These are phyloP conservation scores for Lojkania enalia DNA, from an alignment of 2,329 filamentous ascomycete genomes.

Conservation along the genomic window DNA sequence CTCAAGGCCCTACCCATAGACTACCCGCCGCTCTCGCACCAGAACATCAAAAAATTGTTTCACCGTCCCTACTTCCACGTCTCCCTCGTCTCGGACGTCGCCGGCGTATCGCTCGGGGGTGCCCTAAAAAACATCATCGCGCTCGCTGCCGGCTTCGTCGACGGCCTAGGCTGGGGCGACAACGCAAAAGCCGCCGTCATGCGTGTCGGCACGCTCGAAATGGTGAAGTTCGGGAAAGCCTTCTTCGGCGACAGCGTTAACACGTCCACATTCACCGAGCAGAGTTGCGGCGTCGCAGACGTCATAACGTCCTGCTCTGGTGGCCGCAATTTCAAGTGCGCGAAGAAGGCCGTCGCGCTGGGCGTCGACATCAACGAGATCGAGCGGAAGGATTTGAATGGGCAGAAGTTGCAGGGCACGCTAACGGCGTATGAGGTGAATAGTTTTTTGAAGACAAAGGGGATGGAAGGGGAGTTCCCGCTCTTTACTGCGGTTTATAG, in stretches of 20 bases:
- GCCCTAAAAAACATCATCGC: constrained; percentile 98
- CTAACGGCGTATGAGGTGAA: constrained; percentile 91
- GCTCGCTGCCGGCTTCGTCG: constrained; percentile 90
- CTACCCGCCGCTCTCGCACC: constrained; percentile 85
- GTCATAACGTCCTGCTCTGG: constrained; percentile 92
- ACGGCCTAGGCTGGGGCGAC: constrained; percentile 95
- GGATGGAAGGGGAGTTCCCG: constrained; percentile 81
- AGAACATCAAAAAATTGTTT: constrained; percentile 82
- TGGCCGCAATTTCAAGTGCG: constrained; percentile 92
- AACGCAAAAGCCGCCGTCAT: constrained; percentile 99
- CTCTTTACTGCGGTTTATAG: constrained; percentile 85
- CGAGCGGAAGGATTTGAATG: constrained; percentile 87
- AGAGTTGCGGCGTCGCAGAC: constrained; percentile 92
- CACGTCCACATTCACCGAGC: constrained; percentile 90
- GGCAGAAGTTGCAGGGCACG: constrained; percentile 95
- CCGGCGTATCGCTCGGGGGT: constrained; percentile 90
- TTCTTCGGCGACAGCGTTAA: constrained; percentile 87
- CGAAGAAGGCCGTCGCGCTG: constrained; percentile 81
- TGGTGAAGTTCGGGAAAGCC: constrained; percentile 91
- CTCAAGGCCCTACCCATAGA: constrained; percentile 77
- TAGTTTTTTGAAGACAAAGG: constrained; percentile 78
- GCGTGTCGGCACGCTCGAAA: constrained; percentile 92
- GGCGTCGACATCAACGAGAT: constrained; percentile 82
- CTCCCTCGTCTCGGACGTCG: constrained; percentile 90
- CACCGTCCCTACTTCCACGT: constrained; percentile 98